phyloP scores from a whole-genome alignment of 352 stramenopile species.

The Globisporangium iwayamae region DNA sequence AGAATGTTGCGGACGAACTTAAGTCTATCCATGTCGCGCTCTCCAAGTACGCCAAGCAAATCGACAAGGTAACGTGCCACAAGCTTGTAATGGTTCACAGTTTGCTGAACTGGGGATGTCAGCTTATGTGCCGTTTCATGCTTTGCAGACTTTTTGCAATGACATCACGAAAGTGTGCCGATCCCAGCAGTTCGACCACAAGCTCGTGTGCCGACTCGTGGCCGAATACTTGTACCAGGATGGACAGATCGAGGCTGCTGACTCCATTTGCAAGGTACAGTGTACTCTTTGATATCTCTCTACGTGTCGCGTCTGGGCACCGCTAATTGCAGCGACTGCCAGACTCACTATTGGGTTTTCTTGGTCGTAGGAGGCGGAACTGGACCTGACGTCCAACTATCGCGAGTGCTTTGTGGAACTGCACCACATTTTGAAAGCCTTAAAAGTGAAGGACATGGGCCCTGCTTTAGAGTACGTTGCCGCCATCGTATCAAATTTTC shows the following conservation, averaged over 20 bases:
- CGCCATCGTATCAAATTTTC: background rate
- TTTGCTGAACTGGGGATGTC: background rate
- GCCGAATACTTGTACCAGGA: constrained; percentile 80
- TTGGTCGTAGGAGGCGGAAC: constrained; percentile 42
- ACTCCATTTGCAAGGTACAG: constrained; percentile 61
- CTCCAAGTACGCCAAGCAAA: constrained; percentile 78
- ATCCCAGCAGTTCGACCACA: constrained; percentile 58
- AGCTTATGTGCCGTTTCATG: background rate
- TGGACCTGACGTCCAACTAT: constrained; percentile 48
- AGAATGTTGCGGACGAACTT: constrained; percentile 63
- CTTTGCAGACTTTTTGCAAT: constrained; percentile 43
- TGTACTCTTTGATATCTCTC: no score
- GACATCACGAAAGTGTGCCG: constrained; percentile 68
- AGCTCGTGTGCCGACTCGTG: constrained; percentile 59
- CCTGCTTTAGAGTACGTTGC: constrained; percentile 59
- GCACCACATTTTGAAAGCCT: constrained; percentile 56
- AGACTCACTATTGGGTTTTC: constrained; percentile 1
- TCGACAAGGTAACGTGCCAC: constrained; percentile 56
- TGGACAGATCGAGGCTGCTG: constrained; percentile 66
- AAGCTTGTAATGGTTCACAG: no score
- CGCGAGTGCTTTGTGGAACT: constrained; percentile 68
- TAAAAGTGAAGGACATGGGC: constrained; percentile 61
- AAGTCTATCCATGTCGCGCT: constrained; percentile 65
- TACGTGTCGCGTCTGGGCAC: no score
- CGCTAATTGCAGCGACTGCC: background rate